A percentile compares a stretch with the other conserved stretches of the same genome.
These are phyloP conservation scores for Exserohilum turcica DNA, from an alignment of 2,329 filamentous ascomycete genomes.

Conservation along the genomic window DNA sequence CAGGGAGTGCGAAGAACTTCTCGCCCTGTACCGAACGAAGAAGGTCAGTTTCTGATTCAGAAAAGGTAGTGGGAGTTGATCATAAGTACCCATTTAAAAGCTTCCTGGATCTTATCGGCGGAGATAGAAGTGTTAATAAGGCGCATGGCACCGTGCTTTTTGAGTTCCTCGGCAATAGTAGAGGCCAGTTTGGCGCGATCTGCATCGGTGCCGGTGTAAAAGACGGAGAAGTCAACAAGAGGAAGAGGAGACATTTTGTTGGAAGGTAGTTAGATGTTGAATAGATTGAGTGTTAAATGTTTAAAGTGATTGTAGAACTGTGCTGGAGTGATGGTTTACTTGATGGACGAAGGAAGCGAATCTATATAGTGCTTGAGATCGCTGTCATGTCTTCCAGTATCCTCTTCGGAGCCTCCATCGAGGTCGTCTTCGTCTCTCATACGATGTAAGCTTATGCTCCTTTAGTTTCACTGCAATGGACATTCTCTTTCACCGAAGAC, in stretches of 20 bases:
- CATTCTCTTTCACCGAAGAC: no score
- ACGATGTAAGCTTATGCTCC: no score
- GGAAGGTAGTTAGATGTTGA: neutral
- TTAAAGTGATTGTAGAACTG: neutral
- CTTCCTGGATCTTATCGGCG: neutral
- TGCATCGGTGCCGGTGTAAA: neutral
- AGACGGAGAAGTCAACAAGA: neutral
- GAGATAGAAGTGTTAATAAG: neutral
- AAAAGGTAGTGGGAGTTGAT: no score
- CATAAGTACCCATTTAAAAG: conserved; percentile 1
- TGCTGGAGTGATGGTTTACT: neutral
- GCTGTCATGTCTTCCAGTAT: no score
- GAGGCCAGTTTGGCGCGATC: neutral
- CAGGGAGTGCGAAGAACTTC: conserved; percentile 15
- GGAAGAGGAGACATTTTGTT: neutral
- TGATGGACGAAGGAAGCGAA: neutral
- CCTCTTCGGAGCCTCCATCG: no score
- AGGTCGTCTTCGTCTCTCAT: no score
- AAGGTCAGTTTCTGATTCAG: neutral
- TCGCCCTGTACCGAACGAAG: conserved; percentile 1
- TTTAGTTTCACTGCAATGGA: no score
- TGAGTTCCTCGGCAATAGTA: neutral
- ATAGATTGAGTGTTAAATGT: neutral
- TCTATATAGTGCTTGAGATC: neutral
- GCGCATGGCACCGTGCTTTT: neutral